These are phyloP conservation scores for Calonectria pauciramosa DNA, from an alignment of 2,329 filamentous ascomycete species.

Conservation along the genomic window DNA sequence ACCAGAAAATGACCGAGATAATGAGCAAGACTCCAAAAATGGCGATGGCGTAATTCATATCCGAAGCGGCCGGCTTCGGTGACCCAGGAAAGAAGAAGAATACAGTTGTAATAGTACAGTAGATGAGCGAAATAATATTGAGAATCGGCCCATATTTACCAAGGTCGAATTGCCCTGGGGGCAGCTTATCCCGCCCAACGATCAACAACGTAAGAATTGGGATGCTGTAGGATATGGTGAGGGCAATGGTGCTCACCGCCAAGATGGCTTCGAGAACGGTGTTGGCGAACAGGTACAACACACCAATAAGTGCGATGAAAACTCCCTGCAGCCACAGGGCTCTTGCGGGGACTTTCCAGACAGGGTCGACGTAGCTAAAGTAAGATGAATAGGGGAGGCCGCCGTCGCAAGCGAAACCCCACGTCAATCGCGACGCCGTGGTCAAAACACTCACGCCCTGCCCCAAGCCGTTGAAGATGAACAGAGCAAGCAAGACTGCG, in stretches of 20 bases:
- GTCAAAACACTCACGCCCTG: constrained; percentile 67
- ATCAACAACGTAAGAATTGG: constrained; percentile 62
- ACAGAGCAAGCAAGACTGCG: constrained; percentile 61
- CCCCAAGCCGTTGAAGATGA: constrained; percentile 68
- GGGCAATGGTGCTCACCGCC: constrained; percentile 68
- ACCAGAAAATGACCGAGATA: constrained; percentile 63
- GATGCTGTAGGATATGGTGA: constrained; percentile 65
- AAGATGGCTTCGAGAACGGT: constrained; percentile 67
- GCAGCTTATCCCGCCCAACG: constrained; percentile 65
- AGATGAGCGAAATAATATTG: constrained; percentile 63
- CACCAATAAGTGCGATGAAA: constrained; percentile 58
- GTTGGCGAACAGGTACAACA: constrained; percentile 67
- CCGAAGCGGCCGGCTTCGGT: constrained; percentile 58
- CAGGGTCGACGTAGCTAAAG: constrained; percentile 57
- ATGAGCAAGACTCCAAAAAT: constrained; percentile 68
- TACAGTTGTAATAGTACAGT: constrained; percentile 64
- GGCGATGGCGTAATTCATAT: constrained; percentile 71
- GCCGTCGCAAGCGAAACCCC: constrained; percentile 67
- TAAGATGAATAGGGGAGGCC: constrained; percentile 60
- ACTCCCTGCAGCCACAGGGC: constrained; percentile 65
- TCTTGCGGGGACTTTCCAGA: constrained; percentile 66
- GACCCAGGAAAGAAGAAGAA: constrained; percentile 63
- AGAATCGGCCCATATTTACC: constrained; percentile 58
- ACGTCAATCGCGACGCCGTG: constrained; percentile 64
- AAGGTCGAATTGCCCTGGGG: constrained; percentile 59